Conservation (phyloP, 805 yeast species). For the Candida fluviatilis region DNA sequence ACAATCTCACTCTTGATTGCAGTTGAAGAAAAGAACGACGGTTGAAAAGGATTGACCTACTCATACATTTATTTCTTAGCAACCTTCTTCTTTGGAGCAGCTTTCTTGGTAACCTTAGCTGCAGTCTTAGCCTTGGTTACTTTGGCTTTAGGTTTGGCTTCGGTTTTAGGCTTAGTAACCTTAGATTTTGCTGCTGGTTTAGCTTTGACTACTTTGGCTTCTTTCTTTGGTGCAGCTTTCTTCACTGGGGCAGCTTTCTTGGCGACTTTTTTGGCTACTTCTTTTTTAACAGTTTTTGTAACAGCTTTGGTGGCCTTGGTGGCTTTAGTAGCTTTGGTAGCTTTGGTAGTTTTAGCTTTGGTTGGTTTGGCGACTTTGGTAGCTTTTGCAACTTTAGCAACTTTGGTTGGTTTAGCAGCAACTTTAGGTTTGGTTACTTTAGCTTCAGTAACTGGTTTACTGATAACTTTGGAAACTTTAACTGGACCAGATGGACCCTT, state of each 20-base stretch:
- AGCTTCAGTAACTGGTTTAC: constrained; percentile 21
- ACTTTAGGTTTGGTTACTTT: constrained; percentile 18
- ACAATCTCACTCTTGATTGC: too few species aligned
- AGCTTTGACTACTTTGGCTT: too few species aligned
- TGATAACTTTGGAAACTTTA: constrained; percentile 51
- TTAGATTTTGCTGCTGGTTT: constrained; percentile 15
- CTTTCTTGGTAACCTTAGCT: constrained; percentile 6
- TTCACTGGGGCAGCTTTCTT: constrained; percentile 20
- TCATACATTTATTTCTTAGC: constrained; percentile 1
- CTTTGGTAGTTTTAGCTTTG: constrained; percentile 9
- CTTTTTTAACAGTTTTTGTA: constrained; percentile 14
- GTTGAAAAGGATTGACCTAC: too few species aligned
- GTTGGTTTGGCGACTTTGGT: constrained; percentile 19
- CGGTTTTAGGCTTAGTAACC: constrained; percentile 22
- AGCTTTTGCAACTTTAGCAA: constrained; percentile 21
- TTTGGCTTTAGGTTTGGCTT: constrained; percentile 8
- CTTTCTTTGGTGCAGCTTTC: constrained; percentile 17
- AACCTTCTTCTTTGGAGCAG: constrained; percentile 6
- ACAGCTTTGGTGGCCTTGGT: constrained; percentile 14
- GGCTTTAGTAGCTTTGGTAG: constrained; percentile 12
- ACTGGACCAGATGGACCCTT: constrained; percentile 89
- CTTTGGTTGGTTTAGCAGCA: constrained; percentile 16
- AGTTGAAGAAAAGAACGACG: too few species aligned
- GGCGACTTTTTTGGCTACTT: constrained; percentile 20
- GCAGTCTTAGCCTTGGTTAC: constrained; percentile 5